Evolutionary conservation across 257 asterid species (phyloP).

Genomic region (Petunia axillaris): DNA sequence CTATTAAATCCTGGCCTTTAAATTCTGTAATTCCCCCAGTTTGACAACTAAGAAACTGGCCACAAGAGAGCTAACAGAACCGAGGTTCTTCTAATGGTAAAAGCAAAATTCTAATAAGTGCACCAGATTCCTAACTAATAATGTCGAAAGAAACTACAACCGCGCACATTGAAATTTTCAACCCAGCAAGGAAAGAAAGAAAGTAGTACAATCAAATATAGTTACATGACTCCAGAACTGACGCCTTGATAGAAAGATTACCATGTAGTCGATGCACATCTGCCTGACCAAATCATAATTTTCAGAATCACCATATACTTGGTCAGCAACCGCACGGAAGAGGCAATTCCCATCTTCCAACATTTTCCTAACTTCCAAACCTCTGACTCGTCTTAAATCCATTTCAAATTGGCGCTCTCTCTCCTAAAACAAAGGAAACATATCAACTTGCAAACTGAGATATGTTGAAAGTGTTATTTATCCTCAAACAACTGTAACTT

Average conservation of each 20-base stretch:
- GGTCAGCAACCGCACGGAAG: conserved; percentile 99
- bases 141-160: conserved; percentile 18
- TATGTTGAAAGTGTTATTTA: background rate
- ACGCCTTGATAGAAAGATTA: conserved; percentile 37
- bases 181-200: conserved; percentile 7
- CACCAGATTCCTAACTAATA: background rate
- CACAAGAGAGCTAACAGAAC: background rate
- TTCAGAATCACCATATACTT: conserved; percentile 98
- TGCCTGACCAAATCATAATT: conserved; percentile 88
- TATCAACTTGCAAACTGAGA: background rate
- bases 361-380: conserved; percentile 95
- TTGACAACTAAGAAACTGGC: background rate
- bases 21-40: background rate
- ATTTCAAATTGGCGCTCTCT: conserved; percentile 90
- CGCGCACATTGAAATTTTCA: background rate
- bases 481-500: background rate
- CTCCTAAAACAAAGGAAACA: conserved; percentile 60
- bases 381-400: conserved; percentile 82
- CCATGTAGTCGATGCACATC: conserved; percentile 99
- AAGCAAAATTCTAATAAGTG: background rate
- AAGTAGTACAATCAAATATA: background rate
- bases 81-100: background rate
- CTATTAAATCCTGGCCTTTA: background rate
- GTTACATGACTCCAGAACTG: background rate
- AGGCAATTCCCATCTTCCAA: conserved; percentile 96